Evolutionary conservation across 441 rosid genomes (phyloP).

Genomic region (Flueggea neowawraea): DNA sequence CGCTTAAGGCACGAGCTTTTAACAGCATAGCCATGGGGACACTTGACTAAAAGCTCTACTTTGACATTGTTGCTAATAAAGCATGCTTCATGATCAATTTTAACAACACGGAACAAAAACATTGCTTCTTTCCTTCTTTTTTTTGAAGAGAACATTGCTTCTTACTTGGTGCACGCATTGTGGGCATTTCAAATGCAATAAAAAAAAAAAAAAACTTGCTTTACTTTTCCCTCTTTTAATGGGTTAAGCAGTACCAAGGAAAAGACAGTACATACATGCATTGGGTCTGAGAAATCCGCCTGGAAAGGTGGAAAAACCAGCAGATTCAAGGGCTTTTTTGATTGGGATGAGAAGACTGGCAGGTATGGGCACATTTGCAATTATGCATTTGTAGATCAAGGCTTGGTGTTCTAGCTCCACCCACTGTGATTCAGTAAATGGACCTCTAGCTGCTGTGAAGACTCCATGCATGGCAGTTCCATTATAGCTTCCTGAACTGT

Average conservation of each 20-base stretch:
- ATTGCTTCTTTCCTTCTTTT: neutral
- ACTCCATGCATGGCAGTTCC: conserved; percentile 47
- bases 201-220: neutral
- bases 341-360: conserved; percentile 62
- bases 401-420: conserved; percentile 91
- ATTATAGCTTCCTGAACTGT: conserved; percentile 47
- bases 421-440: conserved; percentile 87
- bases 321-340: conserved; percentile 54
- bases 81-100: neutral
- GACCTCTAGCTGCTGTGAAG: conserved; percentile 49
- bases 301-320: conserved; percentile 33
- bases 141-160: too few species aligned
- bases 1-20: too few species aligned
- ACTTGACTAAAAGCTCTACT: neutral
- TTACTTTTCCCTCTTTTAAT: neutral
- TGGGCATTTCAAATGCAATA: neutral
- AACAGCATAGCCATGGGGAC: too few species aligned
- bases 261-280: conserved; percentile 45
- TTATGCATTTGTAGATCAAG: conserved; percentile 82
- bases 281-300: conserved; percentile 51
- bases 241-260: neutral
- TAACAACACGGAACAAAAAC: neutral
- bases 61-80: neutral
- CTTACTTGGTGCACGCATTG: neutral
- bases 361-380: conserved; percentile 78